These are phyloP conservation scores for Termitomyces sp. DNA, from an alignment of 768 basidiomycete species.

Conservation along the genomic window DNA sequence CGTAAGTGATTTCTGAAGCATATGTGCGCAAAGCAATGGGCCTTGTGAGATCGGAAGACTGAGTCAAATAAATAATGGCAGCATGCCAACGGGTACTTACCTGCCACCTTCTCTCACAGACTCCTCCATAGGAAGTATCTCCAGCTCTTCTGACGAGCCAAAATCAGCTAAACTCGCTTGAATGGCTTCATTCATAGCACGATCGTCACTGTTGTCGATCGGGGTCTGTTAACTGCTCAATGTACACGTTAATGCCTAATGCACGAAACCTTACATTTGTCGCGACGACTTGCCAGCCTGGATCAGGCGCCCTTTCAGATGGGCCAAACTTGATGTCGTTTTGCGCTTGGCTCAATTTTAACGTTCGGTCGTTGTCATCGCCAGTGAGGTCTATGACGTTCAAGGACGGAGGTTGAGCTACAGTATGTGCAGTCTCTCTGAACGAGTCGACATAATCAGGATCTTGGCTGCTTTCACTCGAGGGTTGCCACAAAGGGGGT, in stretches of 20 bases:
- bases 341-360: constrained; percentile 48
- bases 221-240: constrained; percentile 24
- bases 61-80: not conserved
- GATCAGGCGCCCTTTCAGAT: constrained; percentile 55
- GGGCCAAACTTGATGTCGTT: constrained; percentile 47
- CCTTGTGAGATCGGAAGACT: constrained; percentile 29
- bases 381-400: constrained; percentile 57
- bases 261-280: constrained; percentile 45
- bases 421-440: constrained; percentile 3
- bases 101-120: constrained; percentile 51
- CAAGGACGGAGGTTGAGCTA: constrained; percentile 17
- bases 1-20: constrained; percentile 44
- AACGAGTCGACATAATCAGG: constrained; percentile 14
- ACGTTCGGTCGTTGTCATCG: constrained; percentile 52
- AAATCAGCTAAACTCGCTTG: constrained; percentile 63
- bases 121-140: constrained; percentile 47
- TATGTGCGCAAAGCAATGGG: constrained; percentile 68
- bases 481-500: constrained; percentile 15
- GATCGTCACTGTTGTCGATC: constrained; percentile 45
- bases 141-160: constrained; percentile 39
- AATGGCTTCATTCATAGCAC: constrained; percentile 63
- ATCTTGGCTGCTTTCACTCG: constrained; percentile 14
- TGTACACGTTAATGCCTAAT: not conserved
- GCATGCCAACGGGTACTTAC: constrained; percentile 24
- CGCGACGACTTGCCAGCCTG: constrained; percentile 66